Evolutionary conservation across 1,284 basidiomycete species (phyloP), one percentile per base, ranked within the genome.

Genomic region (Leccinum angustisporum): DNA sequence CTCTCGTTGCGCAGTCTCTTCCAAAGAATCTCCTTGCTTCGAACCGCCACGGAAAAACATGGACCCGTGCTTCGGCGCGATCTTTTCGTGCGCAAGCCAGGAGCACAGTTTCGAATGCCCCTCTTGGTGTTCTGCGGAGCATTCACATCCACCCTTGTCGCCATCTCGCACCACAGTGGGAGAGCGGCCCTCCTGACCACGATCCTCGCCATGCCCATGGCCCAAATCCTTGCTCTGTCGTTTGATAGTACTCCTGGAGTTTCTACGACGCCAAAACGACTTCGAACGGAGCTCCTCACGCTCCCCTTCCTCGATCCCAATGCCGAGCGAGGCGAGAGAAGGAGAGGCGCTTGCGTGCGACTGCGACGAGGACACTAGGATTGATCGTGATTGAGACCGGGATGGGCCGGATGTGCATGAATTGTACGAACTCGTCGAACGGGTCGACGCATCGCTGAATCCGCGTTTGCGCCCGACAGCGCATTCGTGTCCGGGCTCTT

Each of bases 241-340:
- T 43, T 59, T 68, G 38, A 58, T 43, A 10, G 52, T 56, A 48
- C 63, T 68, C 16, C 56, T 66, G 6, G 62, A 64, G 30, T 54
- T 58, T 25, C 60, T 67, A 27, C 66, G 62, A 13, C 56, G 43
- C 63, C 70, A 73, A 54, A 67, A 60, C 4, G 62, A 51, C 36
- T 60, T 71, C 11, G 66, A 63, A 50, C 62, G 72, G 25, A 59
- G 61, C 4, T 48, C 50, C 34, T 72, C 66, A 11, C 71, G 73
- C 36, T 71, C 70, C 6, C 54, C 56, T 33, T 71, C 72, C 40
- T 68, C 72, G 3, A 71, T 65, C 13, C 68, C 70, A 14, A 74
- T 63, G 4, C 71, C 68, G 2, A 70, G 60, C 1, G 63, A 70
- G 13, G 27, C 34, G 50, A 70, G 36, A 4, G 71, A 72, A 36